phyloP scores from a whole-genome alignment of 1,284 basidiomycete species.

The Schizopora paradoxa region DNA sequence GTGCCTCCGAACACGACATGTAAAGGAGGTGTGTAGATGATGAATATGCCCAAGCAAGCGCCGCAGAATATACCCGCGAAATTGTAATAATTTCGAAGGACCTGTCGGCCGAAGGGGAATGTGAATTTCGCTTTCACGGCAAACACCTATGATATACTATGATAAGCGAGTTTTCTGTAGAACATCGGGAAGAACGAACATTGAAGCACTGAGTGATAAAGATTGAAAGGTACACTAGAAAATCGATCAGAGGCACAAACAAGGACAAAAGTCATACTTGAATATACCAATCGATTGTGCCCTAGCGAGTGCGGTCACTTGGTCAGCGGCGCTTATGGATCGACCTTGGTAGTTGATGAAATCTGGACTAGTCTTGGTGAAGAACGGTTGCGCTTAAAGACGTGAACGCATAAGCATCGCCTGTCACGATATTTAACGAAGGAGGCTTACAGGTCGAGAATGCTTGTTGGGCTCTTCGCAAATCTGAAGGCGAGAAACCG shows the following conservation, averaged over 20 bases:
- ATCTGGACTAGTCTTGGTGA: conserved; percentile 43
- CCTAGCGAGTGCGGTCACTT: conserved; percentile 53
- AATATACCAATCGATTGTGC: conserved; percentile 60
- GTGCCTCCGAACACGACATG: conserved; percentile 65
- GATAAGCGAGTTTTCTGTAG: neutral
- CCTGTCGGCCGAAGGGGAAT: conserved; percentile 54
- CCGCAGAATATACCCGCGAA: conserved; percentile 60
- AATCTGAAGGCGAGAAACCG: conserved; percentile 55
- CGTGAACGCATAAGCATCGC: too few relatives aligned
- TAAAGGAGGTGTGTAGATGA: conserved; percentile 63
- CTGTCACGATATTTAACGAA: neutral
- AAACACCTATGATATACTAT: too few relatives aligned
- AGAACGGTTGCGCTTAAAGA: conserved; percentile 45
- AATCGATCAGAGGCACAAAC: conserved; percentile 1
- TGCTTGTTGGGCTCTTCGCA: conserved; percentile 43
- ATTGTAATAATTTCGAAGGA: conserved; percentile 58
- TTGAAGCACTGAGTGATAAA: conserved; percentile 71
- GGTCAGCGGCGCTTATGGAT: conserved; percentile 38
- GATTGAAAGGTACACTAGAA: conserved; percentile 53
- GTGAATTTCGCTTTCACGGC: conserved; percentile 62
- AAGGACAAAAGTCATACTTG: conserved; percentile 15
- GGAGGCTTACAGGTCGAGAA: neutral
- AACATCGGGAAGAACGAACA: conserved; percentile 29
- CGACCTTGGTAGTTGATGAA: conserved; percentile 52
- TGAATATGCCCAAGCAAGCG: conserved; percentile 58